phyloP scores from a whole-genome alignment of 2,329 filamentous ascomycete genomes.

The Mycosphaerella arachidis region DNA sequence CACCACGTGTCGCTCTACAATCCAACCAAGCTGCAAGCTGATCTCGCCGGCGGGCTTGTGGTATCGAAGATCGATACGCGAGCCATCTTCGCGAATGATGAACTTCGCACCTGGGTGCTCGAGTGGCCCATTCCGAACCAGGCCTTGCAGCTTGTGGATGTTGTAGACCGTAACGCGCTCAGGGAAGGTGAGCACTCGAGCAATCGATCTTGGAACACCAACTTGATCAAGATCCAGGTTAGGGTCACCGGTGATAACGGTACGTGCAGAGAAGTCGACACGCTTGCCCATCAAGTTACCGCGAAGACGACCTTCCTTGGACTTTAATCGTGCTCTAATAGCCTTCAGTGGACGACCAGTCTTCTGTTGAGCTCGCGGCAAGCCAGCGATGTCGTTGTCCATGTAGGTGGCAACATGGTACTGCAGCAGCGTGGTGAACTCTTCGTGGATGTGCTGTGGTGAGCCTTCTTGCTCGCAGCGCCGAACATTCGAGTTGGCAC shows the following conservation, averaged over 20 bases:
- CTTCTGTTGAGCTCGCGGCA: constrained; percentile 93
- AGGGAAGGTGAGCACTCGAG: constrained; percentile 87
- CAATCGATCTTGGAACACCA: constrained; percentile 90
- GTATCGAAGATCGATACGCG: constrained; percentile 89
- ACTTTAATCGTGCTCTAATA: constrained; percentile 94
- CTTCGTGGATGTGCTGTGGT: constrained; percentile 81
- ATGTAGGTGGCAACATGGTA: constrained; percentile 99
- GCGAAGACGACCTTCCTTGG: constrained; percentile 95
- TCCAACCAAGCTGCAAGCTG: constrained; percentile 91
- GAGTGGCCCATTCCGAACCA: constrained; percentile 90
- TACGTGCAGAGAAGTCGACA: constrained; percentile 98
- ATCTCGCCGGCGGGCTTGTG: constrained; percentile 84
- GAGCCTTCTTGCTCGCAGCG: constrained; percentile 88
- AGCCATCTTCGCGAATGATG: constrained; percentile 88
- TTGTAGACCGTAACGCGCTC: constrained; percentile 98
- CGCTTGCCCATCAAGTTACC: constrained; percentile 99
- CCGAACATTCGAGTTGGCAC: constrained; percentile 90
- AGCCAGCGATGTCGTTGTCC: constrained; percentile 98
- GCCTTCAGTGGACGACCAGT: constrained; percentile 95
- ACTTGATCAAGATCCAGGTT: constrained; percentile 96
- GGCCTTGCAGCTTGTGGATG: constrained; percentile 81
- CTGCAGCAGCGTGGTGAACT: constrained; percentile 88
- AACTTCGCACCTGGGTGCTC: constrained; percentile 96
- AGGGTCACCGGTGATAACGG: constrained; percentile 97
- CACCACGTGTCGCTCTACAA: constrained; percentile 93